A percentile compares a stretch with the other conserved stretches of the same genome.
These are phyloP conservation scores for Picea sitchensis DNA, from an alignment of 75 land plant genomes.

Conservation along the genomic window DNA sequence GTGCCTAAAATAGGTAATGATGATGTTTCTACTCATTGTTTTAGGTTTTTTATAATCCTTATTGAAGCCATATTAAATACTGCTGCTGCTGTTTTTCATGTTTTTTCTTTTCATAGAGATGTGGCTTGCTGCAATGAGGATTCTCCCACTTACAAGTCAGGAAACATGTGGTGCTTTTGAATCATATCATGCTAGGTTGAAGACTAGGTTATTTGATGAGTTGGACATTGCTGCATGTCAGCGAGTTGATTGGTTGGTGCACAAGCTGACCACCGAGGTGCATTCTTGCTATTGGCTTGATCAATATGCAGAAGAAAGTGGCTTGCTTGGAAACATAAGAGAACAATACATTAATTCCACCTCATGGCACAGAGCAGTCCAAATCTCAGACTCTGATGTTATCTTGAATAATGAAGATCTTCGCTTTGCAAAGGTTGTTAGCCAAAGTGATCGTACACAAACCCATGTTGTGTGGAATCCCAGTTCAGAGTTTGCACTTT, in stretches of 20 bases:
- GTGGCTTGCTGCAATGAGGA: constrained; percentile 62
- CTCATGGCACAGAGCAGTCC: constrained; percentile 61
- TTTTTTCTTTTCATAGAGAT: constrained; percentile 40
- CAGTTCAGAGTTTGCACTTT: constrained; percentile 68
- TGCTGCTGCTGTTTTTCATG: constrained; percentile 4
- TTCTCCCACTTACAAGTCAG: constrained; percentile 60
- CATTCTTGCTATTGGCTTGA: constrained; percentile 79
- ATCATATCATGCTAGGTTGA: constrained; percentile 67
- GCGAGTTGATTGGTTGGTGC: constrained; percentile 80
- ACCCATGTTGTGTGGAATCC: constrained; percentile 66
- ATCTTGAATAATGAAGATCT: constrained; percentile 34
- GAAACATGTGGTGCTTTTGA: constrained; percentile 80
- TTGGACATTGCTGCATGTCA: constrained; percentile 53
- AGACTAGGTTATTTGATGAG: constrained; percentile 60
- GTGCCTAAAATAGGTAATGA: constrained; percentile 67
- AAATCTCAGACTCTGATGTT: constrained; percentile 62
- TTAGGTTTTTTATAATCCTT: constrained; percentile 1
- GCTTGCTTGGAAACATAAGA: constrained; percentile 48
- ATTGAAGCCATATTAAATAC: not conserved
- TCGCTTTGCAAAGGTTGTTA: constrained; percentile 52
- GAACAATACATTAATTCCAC: constrained; percentile 69
- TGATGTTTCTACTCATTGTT: not conserved
- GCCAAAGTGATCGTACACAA: constrained; percentile 45
- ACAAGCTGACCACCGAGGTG: constrained; percentile 69
- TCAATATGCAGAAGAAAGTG: constrained; percentile 68